These are phyloP conservation scores for Hymenoscyphus occultus DNA, from an alignment of 2,329 filamentous ascomycete genomes.

Conservation along the genomic window DNA sequence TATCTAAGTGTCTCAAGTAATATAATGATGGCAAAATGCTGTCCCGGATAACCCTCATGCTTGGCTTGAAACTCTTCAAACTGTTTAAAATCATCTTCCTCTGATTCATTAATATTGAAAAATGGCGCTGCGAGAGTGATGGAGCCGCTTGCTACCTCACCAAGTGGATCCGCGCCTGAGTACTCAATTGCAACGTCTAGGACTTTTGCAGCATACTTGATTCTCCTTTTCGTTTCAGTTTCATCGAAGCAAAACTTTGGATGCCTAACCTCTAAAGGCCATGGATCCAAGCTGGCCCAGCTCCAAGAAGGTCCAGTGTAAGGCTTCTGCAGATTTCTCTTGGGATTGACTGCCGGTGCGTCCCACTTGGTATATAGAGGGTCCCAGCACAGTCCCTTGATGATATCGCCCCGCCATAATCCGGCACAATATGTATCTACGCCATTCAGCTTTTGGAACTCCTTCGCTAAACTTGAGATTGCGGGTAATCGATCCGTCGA, in stretches of 20 bases:
- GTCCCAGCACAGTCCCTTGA: neutral
- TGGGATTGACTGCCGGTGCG: neutral
- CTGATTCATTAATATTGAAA: neutral
- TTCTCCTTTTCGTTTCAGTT: neutral
- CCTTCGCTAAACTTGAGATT: neutral
- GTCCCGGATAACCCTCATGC: neutral
- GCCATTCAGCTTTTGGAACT: neutral
- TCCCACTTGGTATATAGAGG: neutral
- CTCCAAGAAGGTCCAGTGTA: neutral
- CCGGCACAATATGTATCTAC: neutral
- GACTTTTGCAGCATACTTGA: neutral
- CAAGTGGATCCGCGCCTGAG: neutral
- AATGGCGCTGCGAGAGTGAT: neutral
- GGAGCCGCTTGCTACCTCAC: neutral
- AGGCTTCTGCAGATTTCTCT: neutral
- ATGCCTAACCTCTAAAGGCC: neutral
- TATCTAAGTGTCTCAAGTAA: neutral
- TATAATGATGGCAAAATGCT: neutral
- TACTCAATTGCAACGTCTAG: neutral
- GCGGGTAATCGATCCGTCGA: neutral
- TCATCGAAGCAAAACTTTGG: neutral
- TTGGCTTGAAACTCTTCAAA: neutral
- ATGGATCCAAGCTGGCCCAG: neutral
- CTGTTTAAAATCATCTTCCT: neutral
- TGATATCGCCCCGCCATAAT: constrained; percentile 1